Evolutionary conservation across 2,329 filamentous ascomycete species (phyloP), one percentile per base, ranked within the genome.

Genomic region (Penicillium verrucosum): DNA sequence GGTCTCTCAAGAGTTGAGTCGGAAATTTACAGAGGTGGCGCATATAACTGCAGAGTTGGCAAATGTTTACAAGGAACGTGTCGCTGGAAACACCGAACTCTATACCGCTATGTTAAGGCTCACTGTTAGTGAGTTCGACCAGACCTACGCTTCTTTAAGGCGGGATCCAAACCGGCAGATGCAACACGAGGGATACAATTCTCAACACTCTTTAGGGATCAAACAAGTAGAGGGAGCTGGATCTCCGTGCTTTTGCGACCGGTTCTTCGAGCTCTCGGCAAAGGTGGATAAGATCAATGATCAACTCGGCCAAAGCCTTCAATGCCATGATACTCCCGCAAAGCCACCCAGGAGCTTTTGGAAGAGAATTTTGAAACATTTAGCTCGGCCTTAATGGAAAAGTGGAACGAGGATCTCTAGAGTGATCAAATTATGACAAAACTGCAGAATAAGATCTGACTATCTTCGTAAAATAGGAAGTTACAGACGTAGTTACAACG

Each of bases 291-390:
- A 32, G 25, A 18, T 42, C 25, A 32, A 43, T 51, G 37, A 51
- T 30, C 27, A 51, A 51, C 11, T 41, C 23, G 37, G 5, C 27
- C 43, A 46, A 46, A 46, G 43, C 21, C 43, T 21, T 46, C 14
- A 29, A 40, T 43, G 36, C 36, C 37, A 47, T 45, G 25, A 30
- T 38, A 5, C 43, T 34, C 14, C 37, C 10, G 7, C 49, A 32
- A 47, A 57, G 29, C 14, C 49, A 14, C 12, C 5, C 6, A 42
- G 8, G 43, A 38, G 29, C 6, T 32, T 44, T 38, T 53, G 42
- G 54, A 53, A 47, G 42, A 53, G 30, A 37, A 40, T 34, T 41
- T 41, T 40, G 23, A 51, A 21, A 14, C 25, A 12, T 45, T 56
- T 1, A 46, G 16, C 40, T 55, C 40, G 21, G 11, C 5, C 18